Percentiles rank a stretch among this genome's conserved stretches.
phyloP scores from a whole-genome alignment of 352 stramenopile species.

The Paralagenidium karlingii region DNA sequence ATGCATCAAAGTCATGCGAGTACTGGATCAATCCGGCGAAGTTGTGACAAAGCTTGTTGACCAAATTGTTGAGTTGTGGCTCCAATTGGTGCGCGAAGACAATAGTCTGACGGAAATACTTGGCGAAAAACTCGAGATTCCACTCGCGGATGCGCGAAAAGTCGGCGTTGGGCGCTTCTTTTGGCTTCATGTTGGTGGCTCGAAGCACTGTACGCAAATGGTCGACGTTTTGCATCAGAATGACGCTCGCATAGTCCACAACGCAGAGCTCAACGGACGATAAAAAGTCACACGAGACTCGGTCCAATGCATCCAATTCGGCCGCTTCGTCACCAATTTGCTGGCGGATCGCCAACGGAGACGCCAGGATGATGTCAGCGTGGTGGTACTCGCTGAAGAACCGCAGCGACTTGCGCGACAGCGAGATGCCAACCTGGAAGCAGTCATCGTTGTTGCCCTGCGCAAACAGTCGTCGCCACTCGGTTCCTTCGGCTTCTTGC shows the following conservation, averaged over 20 bases:
- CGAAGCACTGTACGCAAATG: slow-evolving; percentile 51
- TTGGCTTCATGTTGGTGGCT: slow-evolving; percentile 45
- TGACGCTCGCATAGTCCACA: slow-evolving; percentile 62
- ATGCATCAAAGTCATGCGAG: slow-evolving; percentile 29
- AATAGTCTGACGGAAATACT: slow-evolving; percentile 64
- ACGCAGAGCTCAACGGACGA: slow-evolving; percentile 73
- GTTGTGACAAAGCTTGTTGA: slow-evolving; percentile 52
- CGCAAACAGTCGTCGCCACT: slow-evolving; percentile 63
- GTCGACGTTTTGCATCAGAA: slow-evolving; percentile 76
- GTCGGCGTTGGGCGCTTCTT: slow-evolving; percentile 55
- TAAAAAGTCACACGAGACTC: slow-evolving; percentile 47
- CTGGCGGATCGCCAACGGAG: slow-evolving; percentile 50
- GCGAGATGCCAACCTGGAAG: slow-evolving; percentile 62
- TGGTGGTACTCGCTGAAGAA: slow-evolving; percentile 76
- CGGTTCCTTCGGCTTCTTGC: slow-evolving; percentile 20
- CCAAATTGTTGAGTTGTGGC: slow-evolving; percentile 35
- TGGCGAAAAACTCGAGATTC: slow-evolving; percentile 51
- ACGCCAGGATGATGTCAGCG: slow-evolving; percentile 64
- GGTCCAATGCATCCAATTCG: slow-evolving; percentile 13
- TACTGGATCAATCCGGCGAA: slow-evolving; percentile 35
- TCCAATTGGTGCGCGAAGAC: slow-evolving; percentile 52
- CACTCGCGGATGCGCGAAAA: slow-evolving; percentile 63
- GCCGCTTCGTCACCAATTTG: slow-evolving; percentile 42
- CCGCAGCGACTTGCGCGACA: slow-evolving; percentile 46
- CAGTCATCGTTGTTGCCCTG: slow-evolving; percentile 72